Conservation (phyloP, 2,329 filamentous ascomycete genomes). For the Sclerotinia sclerotiorum region DNA sequence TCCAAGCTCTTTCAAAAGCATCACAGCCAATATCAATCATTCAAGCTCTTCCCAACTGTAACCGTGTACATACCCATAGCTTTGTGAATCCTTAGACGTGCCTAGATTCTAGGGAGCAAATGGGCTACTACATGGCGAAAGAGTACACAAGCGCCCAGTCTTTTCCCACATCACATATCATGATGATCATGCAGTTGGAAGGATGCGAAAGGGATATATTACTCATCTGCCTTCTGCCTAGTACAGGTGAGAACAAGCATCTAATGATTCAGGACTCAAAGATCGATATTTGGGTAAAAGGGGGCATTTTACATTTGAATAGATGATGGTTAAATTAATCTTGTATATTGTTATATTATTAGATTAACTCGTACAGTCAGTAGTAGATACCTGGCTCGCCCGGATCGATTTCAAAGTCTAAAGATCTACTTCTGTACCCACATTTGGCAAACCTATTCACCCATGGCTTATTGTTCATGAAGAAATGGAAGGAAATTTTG, state of each 20-base stretch:
- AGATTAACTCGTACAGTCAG: neutral
- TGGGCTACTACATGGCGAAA: too few species aligned
- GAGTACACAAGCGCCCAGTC: neutral
- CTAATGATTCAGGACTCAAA: neutral
- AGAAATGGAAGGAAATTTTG: slow-evolving; percentile 9
- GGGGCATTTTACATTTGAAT: neutral
- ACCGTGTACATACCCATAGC: neutral
- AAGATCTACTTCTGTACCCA: slow-evolving; percentile 5
- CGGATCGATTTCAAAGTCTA: neutral
- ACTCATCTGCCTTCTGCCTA: neutral
- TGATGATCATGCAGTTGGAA: neutral
- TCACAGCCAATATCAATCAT: neutral
- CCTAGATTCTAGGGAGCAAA: too few species aligned
- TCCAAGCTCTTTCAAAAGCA: neutral
- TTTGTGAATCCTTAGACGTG: neutral
- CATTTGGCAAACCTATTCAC: neutral
- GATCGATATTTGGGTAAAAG: neutral
- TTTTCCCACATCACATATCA: neutral
- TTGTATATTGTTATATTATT: neutral
- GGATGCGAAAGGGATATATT: neutral
- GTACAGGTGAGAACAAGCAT: neutral
- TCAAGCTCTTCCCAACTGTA: neutral
- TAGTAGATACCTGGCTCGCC: neutral
- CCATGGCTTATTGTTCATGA: slow-evolving; percentile 1
- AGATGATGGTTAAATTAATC: neutral